Evolutionary conservation across 805 yeast genomes (phyloP), one percentile per base, ranked within the genome.

Genomic region (Wickerhamomyces hampshirensis): DNA sequence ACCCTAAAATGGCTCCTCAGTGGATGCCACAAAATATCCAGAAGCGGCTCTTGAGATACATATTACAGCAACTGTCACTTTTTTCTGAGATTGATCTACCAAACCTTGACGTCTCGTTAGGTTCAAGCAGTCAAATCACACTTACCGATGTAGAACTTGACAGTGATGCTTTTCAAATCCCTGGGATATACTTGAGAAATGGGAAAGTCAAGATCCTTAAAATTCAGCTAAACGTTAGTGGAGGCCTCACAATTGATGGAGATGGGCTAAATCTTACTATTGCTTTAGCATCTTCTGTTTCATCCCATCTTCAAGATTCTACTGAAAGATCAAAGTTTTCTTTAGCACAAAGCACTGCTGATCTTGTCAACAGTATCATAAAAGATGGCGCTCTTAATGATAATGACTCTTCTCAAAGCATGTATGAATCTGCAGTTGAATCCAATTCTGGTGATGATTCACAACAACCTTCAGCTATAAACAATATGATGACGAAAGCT

Each of bases 21-120:
- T 86, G 95, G 94, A 71, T 85, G 58, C 91, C 95, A 6, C 91
- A 81, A 56, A 84, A 83, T 59, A 68, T 89, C 28, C 96, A 88
- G 52, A 83, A 84, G 60, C 68, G 95, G 48, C 71, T 88, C 26
- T 72, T 89, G 29, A 75, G 84, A 29, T 87, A 86, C 58, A 75
- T 88, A 5, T 70, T 89, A 18, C 85, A 84, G 55, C 91, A 86
- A 58, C 73, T 88, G 30, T 77, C 89, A 12, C 62, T 89, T 28
- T 85, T 89, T 52, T 83, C 95, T 1, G 84, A 81, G 46, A 73
- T 88, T 16, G 94, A 88, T 56, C 65, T 87, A 14, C 82, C 87
- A 14, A 83, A 87, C 53, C 58, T 89, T 35, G 93, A 87, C 51
- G 87, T 89, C 0, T 80, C 94, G 5, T 62, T 85, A 15, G 84